A percentile compares a stretch with the other conserved stretches of the same genome.
Conservation (phyloP, 169 alveolate genomes). For the Cryptosporidium sp. region DNA sequence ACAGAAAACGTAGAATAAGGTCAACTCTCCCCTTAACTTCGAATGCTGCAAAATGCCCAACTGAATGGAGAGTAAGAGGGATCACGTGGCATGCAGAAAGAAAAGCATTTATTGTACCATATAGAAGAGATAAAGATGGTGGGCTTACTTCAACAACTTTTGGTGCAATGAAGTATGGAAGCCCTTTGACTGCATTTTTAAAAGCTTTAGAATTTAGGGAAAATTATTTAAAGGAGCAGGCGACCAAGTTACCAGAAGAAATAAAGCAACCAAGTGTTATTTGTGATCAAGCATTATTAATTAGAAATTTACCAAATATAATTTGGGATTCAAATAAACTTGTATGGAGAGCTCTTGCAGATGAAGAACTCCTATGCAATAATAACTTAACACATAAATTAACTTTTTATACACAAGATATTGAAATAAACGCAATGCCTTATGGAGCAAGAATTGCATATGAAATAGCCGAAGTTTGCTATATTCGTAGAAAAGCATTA, state of each 20-base stretch:
- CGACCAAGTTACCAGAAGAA: constrained; percentile 50
- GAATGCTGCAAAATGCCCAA: constrained; percentile 75
- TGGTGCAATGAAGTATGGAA: constrained; percentile 76
- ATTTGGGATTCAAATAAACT: constrained; percentile 62
- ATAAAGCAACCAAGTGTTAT: constrained; percentile 53
- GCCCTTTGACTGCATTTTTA: constrained; percentile 73
- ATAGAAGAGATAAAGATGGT: constrained; percentile 74
- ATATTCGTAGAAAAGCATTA: constrained; percentile 58
- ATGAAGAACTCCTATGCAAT: constrained; percentile 39
- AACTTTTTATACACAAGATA: constrained; percentile 7
- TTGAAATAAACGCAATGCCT: constrained; percentile 59
- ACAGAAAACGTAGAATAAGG: constrained; percentile 53
- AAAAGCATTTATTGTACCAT: constrained; percentile 74
- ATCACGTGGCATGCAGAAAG: constrained; percentile 77
- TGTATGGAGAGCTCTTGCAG: constrained; percentile 70
- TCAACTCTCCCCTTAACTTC: constrained; percentile 73
- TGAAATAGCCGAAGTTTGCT: constrained; percentile 75
- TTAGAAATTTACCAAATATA: constrained; percentile 65
- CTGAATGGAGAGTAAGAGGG: constrained; percentile 75
- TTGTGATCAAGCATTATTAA: constrained; percentile 66
- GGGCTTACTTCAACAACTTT: constrained; percentile 73
- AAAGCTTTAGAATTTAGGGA: constrained; percentile 70
- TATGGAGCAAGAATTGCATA: constrained; percentile 75
- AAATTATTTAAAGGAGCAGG: constrained; percentile 61
- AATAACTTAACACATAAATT: constrained; percentile 20